Evolutionary conservation across 1,284 basidiomycete genomes (phyloP), one percentile per base, ranked within the genome.

Genomic region (Cryptococcus amylolentus): DNA sequence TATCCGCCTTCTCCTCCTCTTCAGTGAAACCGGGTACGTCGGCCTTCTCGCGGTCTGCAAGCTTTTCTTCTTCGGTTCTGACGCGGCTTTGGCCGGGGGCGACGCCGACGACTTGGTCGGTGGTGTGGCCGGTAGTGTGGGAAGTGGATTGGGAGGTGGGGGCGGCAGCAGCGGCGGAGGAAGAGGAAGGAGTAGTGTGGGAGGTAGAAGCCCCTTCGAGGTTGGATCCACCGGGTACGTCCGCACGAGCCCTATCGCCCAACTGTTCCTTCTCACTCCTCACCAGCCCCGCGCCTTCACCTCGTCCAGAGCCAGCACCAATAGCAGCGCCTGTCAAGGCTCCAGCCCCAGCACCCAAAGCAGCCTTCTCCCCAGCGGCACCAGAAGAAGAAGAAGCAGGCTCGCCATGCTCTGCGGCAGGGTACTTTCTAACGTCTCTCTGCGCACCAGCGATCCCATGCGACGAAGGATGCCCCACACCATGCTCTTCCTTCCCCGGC

Each of bases 381-480:
- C n/a, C 48, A 9, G 48, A 23, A 28, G 40, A 46, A 54, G 27
- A 35, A 6, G 56, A 20, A 7, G 35, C 12, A 12, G 23, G 2
- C 23, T 23, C 23, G 23, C 10, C 49, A 39, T 63, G 58, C 27
- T 65, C 60, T 13, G 56, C 55, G 13, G 48, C 41, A 42, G 69
- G 68, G 58, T 70, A 71, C 1, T 55, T 41, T 9, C 64, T 65
- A 3, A 64, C 61, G 41, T 64, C 52, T 38, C 68, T 54, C 6
- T 58, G 52, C 5, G 66, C 60, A 13, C 61, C 66, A 5, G 58
- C 53, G 12, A 46, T 35, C n/a, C 46, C 56, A 18, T 63, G 52
- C 9, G 62, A 60, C 0, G 66, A 49, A 27, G 69, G 64, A 49
- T 73, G 65, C 8, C 69, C 70, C 13, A 68, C 66, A 4, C 64